phyloP scores from a whole-genome alignment of 495 filamentous ascomycete genomes.

The Penicillium alfredii region DNA sequence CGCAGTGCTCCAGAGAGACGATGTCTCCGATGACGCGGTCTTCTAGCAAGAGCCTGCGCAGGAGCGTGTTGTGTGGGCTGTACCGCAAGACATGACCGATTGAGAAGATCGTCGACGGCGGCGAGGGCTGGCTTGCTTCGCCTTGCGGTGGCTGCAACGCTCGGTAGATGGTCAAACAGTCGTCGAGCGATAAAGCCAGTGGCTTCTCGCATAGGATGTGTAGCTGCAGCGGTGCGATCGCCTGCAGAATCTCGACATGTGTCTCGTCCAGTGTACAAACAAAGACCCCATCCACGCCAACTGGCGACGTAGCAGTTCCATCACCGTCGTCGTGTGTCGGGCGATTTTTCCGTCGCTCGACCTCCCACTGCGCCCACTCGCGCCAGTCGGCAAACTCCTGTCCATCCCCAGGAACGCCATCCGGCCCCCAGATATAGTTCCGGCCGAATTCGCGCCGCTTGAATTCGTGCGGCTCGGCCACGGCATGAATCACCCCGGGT shows the following conservation, averaged over 20 bases:
- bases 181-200: constrained; percentile 66
- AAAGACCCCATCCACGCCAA: constrained; percentile 68
- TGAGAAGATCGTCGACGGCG: constrained; percentile 52
- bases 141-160: constrained; percentile 34
- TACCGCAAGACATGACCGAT: constrained; percentile 79
- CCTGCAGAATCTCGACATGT: constrained; percentile 72
- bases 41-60: constrained; percentile 69
- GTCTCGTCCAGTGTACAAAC: constrained; percentile 86
- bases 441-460: constrained; percentile 64
- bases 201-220: constrained; percentile 97
- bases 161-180: constrained; percentile 68
- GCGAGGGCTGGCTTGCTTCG: neutral
- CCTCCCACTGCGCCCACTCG: constrained; percentile 63
- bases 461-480: constrained; percentile 75
- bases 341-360: constrained; percentile 38
- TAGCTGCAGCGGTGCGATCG: constrained; percentile 59
- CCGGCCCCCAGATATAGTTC: constrained; percentile 60
- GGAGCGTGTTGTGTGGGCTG: constrained; percentile 80
- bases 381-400: constrained; percentile 70
- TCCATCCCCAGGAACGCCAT: constrained; percentile 37
- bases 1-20: constrained; percentile 79
- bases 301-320: neutral
- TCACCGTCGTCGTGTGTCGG: neutral
- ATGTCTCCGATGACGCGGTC: constrained; percentile 74
- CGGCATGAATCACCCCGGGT: constrained; percentile 60